A percentile compares a stretch with the other conserved stretches of the same genome.
These are phyloP conservation scores for Taphrina populina DNA, from an alignment of 1,139 yeast genomes.

Conservation along the genomic window DNA sequence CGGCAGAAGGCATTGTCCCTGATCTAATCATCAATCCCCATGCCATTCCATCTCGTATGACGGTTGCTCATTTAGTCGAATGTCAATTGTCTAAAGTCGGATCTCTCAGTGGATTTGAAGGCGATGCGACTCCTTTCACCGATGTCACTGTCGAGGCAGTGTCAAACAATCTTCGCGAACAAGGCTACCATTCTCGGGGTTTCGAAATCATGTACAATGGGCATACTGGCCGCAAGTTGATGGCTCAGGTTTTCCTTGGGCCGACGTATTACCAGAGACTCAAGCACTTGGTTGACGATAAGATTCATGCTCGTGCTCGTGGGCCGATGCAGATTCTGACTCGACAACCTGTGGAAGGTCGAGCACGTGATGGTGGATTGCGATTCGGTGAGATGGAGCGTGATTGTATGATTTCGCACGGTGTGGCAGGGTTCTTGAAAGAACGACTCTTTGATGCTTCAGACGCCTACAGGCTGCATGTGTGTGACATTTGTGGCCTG, in stretches of 20 bases:
- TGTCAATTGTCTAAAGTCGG: constrained; percentile 95
- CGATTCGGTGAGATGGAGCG: constrained; percentile 99
- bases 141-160: constrained; percentile 91
- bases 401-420: constrained; percentile 99
- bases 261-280: constrained; percentile 98
- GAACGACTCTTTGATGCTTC: constrained; percentile 99
- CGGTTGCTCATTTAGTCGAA: constrained; percentile 98
- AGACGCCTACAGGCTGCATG: constrained; percentile 96
- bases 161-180: constrained; percentile 84
- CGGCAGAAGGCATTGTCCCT: constrained; percentile 95
- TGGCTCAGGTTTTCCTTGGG: constrained; percentile 98
- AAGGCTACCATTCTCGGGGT: constrained; percentile 97
- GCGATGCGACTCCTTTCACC: constrained; percentile 98
- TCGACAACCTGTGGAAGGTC: constrained; percentile 99
- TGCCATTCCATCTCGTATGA: constrained; percentile 99
- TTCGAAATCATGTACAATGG: constrained; percentile 98
- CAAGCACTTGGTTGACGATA: constrained; percentile 97
- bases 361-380: constrained; percentile 98
- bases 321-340: constrained; percentile 98
- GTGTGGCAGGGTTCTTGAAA: constrained; percentile 96
- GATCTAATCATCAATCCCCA: constrained; percentile 97
- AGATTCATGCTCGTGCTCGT: constrained; percentile 98
- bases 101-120: constrained; percentile 90
- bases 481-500: constrained; percentile 94
- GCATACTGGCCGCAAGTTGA: constrained; percentile 93